Conservation (phyloP, 1,284 basidiomycete genomes). For the Rhodotorula sp. region DNA sequence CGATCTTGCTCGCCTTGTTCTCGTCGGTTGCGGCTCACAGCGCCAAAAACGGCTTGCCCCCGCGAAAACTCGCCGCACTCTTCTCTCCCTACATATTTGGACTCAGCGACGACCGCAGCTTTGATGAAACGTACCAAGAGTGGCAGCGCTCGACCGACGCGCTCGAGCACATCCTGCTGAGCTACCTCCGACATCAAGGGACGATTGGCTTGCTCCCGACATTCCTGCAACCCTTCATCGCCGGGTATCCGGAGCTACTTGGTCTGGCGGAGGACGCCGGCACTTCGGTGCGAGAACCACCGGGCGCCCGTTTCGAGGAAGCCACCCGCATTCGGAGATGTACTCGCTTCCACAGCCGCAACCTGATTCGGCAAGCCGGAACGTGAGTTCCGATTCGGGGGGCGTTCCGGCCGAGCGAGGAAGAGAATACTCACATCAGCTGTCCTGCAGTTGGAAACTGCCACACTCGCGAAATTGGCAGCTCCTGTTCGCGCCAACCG, state of each 20-base stretch:
- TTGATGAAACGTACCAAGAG: conserved; percentile 71
- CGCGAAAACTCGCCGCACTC: conserved; percentile 56
- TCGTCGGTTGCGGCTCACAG: conserved; percentile 31
- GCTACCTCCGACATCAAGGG: conserved; percentile 55
- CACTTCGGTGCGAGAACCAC: not conserved
- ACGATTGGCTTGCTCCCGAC: conserved; percentile 37
- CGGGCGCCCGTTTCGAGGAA: conserved; percentile 27
- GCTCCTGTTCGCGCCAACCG: conserved; percentile 27
- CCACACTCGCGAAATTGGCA: conserved; percentile 42
- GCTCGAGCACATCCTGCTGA: conserved; percentile 79
- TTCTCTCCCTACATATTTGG: conserved; percentile 80
- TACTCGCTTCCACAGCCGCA: conserved; percentile 42
- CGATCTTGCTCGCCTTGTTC: conserved; percentile 31
- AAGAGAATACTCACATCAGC: too few species aligned
- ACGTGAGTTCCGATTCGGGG: too few species aligned
- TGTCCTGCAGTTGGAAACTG: conserved; percentile 42
- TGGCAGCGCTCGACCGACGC: conserved; percentile 78
- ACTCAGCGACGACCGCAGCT: conserved; percentile 63
- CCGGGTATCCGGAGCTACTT: conserved; percentile 38
- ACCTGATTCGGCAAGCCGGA: conserved; percentile 36
- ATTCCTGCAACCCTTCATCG: conserved; percentile 42
- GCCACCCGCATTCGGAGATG: conserved; percentile 36
- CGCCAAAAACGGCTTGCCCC: conserved; percentile 42
- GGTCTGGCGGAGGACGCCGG: conserved; percentile 7
- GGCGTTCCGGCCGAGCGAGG: too few species aligned